Percentiles rank a stretch among this genome's conserved stretches.
phyloP scores from a whole-genome alignment of 345 rosid species.

The Gossypium turneri region DNA sequence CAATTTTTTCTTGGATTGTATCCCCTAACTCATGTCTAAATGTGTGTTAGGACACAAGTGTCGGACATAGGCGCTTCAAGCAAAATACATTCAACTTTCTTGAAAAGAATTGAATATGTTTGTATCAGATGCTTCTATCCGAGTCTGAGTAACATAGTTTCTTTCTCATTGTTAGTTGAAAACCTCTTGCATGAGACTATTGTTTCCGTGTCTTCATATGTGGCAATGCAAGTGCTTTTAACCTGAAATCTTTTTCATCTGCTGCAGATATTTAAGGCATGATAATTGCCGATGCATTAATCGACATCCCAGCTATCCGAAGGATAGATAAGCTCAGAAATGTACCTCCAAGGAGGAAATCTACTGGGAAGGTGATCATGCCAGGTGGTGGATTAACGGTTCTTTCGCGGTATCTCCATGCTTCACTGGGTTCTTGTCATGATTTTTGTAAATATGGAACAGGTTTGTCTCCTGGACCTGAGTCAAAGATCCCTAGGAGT shows the following conservation, averaged over 20 bases:
- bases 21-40: no score
- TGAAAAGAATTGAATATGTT: no score
- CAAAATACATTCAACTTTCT: no score
- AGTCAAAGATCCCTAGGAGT: slow-evolving; percentile 26
- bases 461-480: slow-evolving; percentile 29
- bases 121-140: no score
- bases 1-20: no score
- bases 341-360: slow-evolving; percentile 35
- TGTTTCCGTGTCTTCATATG: background rate
- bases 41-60: no score
- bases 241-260: background rate
- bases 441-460: slow-evolving; percentile 71
- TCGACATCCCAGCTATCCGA: slow-evolving; percentile 11
- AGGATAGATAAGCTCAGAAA: slow-evolving; percentile 20
- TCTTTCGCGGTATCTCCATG: slow-evolving; percentile 60
- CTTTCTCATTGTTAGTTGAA: background rate
- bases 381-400: slow-evolving; percentile 27
- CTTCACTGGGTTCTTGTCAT: slow-evolving; percentile 65
- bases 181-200: background rate
- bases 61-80: no score
- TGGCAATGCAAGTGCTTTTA: background rate
- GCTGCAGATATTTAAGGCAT: slow-evolving; percentile 24
- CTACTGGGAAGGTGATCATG: slow-evolving; percentile 39
- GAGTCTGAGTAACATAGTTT: background rate
- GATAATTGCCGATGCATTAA: slow-evolving; percentile 30